Evolutionary conservation across 1,139 yeast genomes (phyloP).

Genomic region (Taphrina confusa): DNA sequence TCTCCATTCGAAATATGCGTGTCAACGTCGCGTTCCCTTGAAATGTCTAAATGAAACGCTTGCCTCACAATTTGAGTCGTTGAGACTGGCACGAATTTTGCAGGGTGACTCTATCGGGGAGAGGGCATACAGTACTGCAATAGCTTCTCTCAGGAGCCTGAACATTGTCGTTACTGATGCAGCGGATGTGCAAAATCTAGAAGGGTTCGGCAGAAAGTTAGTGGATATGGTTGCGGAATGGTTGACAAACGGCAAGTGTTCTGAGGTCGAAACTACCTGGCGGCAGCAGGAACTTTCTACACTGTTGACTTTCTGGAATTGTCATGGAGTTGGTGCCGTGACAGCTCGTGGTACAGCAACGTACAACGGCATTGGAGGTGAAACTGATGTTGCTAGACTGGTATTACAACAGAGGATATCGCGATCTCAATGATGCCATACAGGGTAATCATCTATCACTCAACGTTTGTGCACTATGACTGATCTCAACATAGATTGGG

Average conservation of each 20-base stretch:
- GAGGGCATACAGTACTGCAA: conserved; percentile 40
- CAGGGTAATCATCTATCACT: conserved; percentile 1
- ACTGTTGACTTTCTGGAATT: conserved; percentile 34
- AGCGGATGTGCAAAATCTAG: conserved; percentile 34
- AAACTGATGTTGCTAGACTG: conserved; percentile 26
- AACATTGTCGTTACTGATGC: conserved; percentile 35
- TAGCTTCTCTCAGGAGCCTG: conserved; percentile 39
- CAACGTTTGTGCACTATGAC: too few species aligned
- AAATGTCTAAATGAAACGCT: conserved; percentile 36
- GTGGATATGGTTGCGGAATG: conserved; percentile 36
- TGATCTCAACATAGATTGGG: conserved; percentile 38
- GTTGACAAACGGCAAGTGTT: conserved; percentile 35
- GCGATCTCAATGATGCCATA: conserved; percentile 28
- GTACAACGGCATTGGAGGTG: too few species aligned
- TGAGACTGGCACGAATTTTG: conserved; percentile 38
- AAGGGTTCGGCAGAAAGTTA: conserved; percentile 40
- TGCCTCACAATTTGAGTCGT: conserved; percentile 14
- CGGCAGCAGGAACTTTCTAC: conserved; percentile 32
- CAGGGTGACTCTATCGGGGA: conserved; percentile 39
- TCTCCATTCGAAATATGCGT: conserved; percentile 34
- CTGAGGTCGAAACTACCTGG: conserved; percentile 20
- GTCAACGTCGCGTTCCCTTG: conserved; percentile 39
- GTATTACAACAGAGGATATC: conserved; percentile 34
- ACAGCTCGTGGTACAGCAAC: conserved; percentile 34
- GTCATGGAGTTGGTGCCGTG: conserved; percentile 40